Percentiles rank a stretch among this genome's conserved stretches.
Evolutionary conservation across 2,329 filamentous ascomycete genomes (phyloP).

Genomic region (Epichloe baconii): DNA sequence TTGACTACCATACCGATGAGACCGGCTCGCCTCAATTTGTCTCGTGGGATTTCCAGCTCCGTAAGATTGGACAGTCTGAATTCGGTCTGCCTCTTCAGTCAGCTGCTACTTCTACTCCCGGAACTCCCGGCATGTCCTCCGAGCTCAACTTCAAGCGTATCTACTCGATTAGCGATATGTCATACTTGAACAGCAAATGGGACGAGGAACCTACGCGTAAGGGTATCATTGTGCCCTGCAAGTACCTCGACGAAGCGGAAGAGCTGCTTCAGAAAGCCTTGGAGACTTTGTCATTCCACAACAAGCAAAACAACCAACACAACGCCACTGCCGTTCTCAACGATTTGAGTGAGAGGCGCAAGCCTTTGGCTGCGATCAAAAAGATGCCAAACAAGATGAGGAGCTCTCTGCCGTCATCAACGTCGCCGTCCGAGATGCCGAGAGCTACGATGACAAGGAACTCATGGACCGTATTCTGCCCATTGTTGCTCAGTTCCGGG

Average conservation of each 20-base stretch:
- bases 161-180: slow-evolving; percentile 93
- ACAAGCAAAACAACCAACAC: slow-evolving; percentile 42
- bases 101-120: slow-evolving; percentile 72
- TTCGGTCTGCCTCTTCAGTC: slow-evolving; percentile 73
- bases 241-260: slow-evolving; percentile 87
- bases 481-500: slow-evolving; percentile 68
- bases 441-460: slow-evolving; percentile 71
- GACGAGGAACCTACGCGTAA: slow-evolving; percentile 70
- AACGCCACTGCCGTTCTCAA: slow-evolving; percentile 49
- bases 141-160: slow-evolving; percentile 64
- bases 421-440: slow-evolving; percentile 78
- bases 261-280: slow-evolving; percentile 75
- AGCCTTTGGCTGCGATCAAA: slow-evolving; percentile 22
- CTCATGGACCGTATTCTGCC: slow-evolving; percentile 61
- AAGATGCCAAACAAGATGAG: slow-evolving; percentile 38
- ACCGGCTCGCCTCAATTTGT: slow-evolving; percentile 55
- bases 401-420: slow-evolving; percentile 89
- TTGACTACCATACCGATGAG: slow-evolving; percentile 81
- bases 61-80: slow-evolving; percentile 85
- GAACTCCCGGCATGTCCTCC: slow-evolving; percentile 46
- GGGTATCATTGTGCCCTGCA: slow-evolving; percentile 88
- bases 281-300: slow-evolving; percentile 58
- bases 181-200: slow-evolving; percentile 63
- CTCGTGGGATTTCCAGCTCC: slow-evolving; percentile 90
- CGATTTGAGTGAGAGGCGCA: slow-evolving; percentile 62